Evolutionary conservation across 345 rosid species (phyloP), one percentile per base, ranked within the genome.

Genomic region (Abelmoschus esculentus): DNA sequence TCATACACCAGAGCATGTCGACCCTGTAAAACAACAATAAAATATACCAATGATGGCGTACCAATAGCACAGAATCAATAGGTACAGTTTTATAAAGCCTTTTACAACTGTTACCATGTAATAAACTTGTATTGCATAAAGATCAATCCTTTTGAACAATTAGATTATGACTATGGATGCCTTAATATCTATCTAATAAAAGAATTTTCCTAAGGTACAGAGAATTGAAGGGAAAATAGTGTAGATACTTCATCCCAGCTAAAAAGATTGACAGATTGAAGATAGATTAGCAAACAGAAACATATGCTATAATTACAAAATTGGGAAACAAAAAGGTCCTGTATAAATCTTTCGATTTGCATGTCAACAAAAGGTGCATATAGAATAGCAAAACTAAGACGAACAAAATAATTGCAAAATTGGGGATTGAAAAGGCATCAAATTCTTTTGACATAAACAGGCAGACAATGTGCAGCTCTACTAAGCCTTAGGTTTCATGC

Each of bases 1-100:
- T 91, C 99, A 84, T 95, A 95, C 69, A 90, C 96, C 82, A 95
- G 73, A 69, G 93, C 90, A 84, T 95, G 99, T 18, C 90, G 82
- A 28, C 88, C 98, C 98, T 95, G 86, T 22, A 12, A 9, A 34
- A 74, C 26, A 22, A 78, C 11, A 59, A 59, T 59, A 74, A 79
- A 73, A 79, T n/a, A 14, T 17, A 40, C 55, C 49, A 50, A 61
- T 46, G 58, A 65, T 5, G 42, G 10, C 73, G 14, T 26, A 44
- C 6, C 18, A 69, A 32, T 6, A 4, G 2, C 18, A 69, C 44
- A 10, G 29, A 71, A 26, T 9, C 31, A 68, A 19, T 18, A 63
- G 13, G 40, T 14, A 15, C 11, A 61, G 17, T 26, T 65, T 12
- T 65, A 42, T 40, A 40, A 63, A 8, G 15, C 47, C 36, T 61